These are phyloP conservation scores for Basidiobolus meristosporus DNA, from an alignment of 371 early-diverging fungal species.

Conservation along the genomic window DNA sequence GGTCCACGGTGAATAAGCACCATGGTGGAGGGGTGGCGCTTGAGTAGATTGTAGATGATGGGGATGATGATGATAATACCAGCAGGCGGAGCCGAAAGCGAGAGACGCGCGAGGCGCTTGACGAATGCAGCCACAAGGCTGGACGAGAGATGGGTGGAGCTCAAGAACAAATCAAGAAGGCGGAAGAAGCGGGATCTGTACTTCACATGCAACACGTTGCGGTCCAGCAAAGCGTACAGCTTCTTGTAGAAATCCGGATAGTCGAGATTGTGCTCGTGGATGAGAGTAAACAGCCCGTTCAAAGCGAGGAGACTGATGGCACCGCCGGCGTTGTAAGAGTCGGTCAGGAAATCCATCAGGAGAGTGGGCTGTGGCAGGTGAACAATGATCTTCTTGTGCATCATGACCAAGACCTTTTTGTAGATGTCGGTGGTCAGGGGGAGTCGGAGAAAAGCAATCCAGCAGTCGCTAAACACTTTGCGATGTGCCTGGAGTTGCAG, in stretches of 20 bases:
- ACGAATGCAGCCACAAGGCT: slow-evolving; percentile 79
- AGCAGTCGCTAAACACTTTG: slow-evolving; percentile 48
- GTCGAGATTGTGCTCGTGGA: slow-evolving; percentile 76
- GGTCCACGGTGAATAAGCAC: slow-evolving; percentile 50
- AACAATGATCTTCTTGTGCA: slow-evolving; percentile 75
- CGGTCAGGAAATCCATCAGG: slow-evolving; percentile 82
- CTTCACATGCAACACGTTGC: slow-evolving; percentile 73
- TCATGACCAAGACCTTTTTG: slow-evolving; percentile 53
- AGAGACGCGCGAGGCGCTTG: slow-evolving; percentile 72
- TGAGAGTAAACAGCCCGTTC: slow-evolving; percentile 81
- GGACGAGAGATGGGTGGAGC: slow-evolving; percentile 72
- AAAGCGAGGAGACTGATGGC: slow-evolving; percentile 73
- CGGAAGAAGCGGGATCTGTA: slow-evolving; percentile 86
- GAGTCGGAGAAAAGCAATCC: slow-evolving; percentile 57
- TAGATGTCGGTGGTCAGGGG: slow-evolving; percentile 50
- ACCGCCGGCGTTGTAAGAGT: slow-evolving; percentile 71
- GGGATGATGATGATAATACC: slow-evolving; percentile 67
- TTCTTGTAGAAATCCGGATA: slow-evolving; percentile 92
- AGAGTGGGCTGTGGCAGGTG: slow-evolving; percentile 50
- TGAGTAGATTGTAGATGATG: slow-evolving; percentile 75
- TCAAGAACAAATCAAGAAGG: slow-evolving; percentile 66
- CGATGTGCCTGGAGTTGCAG: slow-evolving; percentile 19
- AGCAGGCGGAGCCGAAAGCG: slow-evolving; percentile 68
- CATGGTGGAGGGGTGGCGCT: slow-evolving; percentile 78
- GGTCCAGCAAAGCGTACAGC: slow-evolving; percentile 73